phyloP scores from a whole-genome alignment of 176 grass and related monocot species.

The Musa schizocarpa region DNA sequence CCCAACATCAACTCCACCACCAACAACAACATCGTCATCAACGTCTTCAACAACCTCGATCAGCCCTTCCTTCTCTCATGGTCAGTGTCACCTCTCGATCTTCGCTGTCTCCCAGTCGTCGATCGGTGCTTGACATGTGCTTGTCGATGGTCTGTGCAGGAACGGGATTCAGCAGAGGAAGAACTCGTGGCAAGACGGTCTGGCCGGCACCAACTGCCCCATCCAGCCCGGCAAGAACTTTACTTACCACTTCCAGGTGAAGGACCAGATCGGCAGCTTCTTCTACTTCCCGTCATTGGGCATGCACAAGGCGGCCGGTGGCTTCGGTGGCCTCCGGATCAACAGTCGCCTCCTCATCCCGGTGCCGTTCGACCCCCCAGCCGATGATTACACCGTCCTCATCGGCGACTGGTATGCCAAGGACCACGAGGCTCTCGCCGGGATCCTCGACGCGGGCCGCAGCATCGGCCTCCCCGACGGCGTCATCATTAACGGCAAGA shows the following conservation, averaged over 20 bases:
- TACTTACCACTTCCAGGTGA: constrained; percentile 80
- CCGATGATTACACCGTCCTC: constrained; percentile 50
- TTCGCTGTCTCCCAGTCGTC: background rate
- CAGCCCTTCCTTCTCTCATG: constrained; percentile 79
- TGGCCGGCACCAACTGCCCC: constrained; percentile 68
- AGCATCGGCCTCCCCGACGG: constrained; percentile 52
- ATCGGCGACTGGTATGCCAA: constrained; percentile 84
- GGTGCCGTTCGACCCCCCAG: constrained; percentile 57
- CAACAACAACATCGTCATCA: constrained; percentile 93
- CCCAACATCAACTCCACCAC: constrained; percentile 83
- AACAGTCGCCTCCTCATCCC: constrained; percentile 89
- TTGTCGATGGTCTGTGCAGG: constrained; percentile 25
- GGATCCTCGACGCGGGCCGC: constrained; percentile 55
- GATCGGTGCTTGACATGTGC: background rate
- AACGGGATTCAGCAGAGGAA: constrained; percentile 92
- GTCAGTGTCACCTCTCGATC: constrained; percentile 11
- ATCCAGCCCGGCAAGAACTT: constrained; percentile 71
- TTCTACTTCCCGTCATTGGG: constrained; percentile 81
- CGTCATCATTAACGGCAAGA: constrained; percentile 74
- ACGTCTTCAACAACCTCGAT: constrained; percentile 78
- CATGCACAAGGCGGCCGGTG: constrained; percentile 73
- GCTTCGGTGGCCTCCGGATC: constrained; percentile 54
- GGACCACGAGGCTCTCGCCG: constrained; percentile 47
- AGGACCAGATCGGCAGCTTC: constrained; percentile 96
- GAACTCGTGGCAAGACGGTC: constrained; percentile 85